These are phyloP conservation scores for Lepidopterella palustris DNA, from an alignment of 495 filamentous ascomycete species.

Conservation along the genomic window DNA sequence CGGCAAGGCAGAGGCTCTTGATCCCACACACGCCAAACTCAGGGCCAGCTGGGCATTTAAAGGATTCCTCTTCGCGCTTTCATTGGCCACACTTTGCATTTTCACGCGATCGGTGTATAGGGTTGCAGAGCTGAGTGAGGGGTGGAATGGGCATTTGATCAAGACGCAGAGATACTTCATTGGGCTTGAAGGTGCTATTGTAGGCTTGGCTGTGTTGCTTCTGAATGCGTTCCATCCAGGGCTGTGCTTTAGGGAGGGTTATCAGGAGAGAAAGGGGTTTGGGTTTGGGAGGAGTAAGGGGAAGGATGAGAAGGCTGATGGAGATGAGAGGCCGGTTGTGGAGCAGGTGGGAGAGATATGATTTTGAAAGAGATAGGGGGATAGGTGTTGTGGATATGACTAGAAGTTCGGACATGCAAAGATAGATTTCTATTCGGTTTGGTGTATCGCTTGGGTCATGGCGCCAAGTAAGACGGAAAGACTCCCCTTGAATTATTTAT, in stretches of 20 bases:
- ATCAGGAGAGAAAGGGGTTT: conserved; percentile 4
- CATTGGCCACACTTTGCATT: conserved; percentile 31
- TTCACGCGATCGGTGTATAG: conserved; percentile 35
- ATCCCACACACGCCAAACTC: conserved; percentile 18
- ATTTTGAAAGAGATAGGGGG: too few species aligned
- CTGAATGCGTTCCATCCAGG: conserved; percentile 31
- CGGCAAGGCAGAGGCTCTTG: conserved; percentile 15
- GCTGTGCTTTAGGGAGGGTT: conserved; percentile 26
- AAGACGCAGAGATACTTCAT: conserved; percentile 32
- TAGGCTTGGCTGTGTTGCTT: conserved; percentile 19
- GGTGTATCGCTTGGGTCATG: too few species aligned
- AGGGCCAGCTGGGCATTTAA: conserved; percentile 17
- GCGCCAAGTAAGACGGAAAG: too few species aligned
- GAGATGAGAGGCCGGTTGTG: neutral
- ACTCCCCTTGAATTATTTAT: too few species aligned
- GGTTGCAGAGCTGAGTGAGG: conserved; percentile 36
- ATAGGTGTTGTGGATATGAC: too few species aligned
- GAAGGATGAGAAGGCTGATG: neutral
- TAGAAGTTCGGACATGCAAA: too few species aligned
- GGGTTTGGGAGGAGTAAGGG: conserved; percentile 7
- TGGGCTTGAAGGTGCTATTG: conserved; percentile 28
- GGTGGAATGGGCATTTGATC: conserved; percentile 33
- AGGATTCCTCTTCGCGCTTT: conserved; percentile 22
- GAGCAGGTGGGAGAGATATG: neutral
- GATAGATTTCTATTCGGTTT: too few species aligned